These are phyloP conservation scores for Capsicum baccatum DNA, from an alignment of 257 asterid species.

Conservation along the genomic window DNA sequence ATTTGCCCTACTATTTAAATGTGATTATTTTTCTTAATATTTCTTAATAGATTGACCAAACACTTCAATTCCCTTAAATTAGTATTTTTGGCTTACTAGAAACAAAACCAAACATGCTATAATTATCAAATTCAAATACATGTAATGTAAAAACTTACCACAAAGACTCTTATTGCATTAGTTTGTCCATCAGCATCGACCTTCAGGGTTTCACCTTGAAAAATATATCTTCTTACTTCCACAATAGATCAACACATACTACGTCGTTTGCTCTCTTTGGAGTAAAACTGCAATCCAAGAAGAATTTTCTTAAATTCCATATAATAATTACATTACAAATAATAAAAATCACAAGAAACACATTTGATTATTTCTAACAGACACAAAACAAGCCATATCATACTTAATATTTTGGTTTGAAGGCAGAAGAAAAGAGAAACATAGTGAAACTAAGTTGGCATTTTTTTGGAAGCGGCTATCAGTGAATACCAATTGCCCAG, in stretches of 20 bases:
- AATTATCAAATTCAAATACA: too few relatives aligned
- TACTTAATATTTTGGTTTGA: too few relatives aligned
- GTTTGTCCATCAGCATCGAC: background rate
- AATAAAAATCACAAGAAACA: background rate
- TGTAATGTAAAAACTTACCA: background rate
- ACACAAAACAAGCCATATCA: background rate
- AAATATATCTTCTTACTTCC: background rate
- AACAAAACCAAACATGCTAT: too few relatives aligned
- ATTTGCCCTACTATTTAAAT: background rate
- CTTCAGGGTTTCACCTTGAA: background rate
- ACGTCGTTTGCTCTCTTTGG: background rate
- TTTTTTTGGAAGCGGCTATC: background rate
- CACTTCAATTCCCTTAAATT: background rate
- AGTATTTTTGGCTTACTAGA: too few relatives aligned
- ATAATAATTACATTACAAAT: background rate
- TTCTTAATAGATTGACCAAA: background rate
- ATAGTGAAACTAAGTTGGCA: background rate
- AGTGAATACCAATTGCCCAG: background rate
- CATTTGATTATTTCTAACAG: too few relatives aligned
- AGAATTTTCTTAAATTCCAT: background rate
- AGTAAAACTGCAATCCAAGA: conserved; percentile 28
- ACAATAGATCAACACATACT: background rate
- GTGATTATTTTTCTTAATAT: too few relatives aligned
- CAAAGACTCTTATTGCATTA: background rate
- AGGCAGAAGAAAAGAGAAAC: background rate